Conservation (phyloP, 108 stramenopile species). For the Nitzschia sp. region DNA sequence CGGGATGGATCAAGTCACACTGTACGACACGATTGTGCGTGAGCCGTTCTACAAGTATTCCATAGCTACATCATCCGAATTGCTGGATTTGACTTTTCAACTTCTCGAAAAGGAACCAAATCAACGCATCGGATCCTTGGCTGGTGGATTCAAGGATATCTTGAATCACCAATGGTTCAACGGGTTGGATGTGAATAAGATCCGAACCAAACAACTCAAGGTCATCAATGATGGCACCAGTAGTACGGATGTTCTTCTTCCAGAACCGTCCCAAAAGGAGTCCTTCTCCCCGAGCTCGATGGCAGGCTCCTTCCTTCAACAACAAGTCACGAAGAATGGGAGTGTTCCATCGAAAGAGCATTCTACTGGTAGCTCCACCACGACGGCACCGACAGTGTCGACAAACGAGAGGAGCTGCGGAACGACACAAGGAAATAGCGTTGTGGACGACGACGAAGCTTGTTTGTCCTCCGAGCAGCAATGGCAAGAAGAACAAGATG, state of each 20-base stretch:
- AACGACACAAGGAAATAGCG: too few relatives aligned
- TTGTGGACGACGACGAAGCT: too few relatives aligned
- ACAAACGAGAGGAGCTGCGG: too few relatives aligned
- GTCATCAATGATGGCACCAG: constrained; percentile 85
- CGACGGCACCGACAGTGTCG: too few relatives aligned
- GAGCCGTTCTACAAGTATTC: constrained; percentile 57
- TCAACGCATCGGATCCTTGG: constrained; percentile 57
- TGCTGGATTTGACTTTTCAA: constrained; percentile 43
- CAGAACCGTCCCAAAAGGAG: too few relatives aligned
- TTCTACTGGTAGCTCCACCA: too few relatives aligned
- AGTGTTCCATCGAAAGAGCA: too few relatives aligned
- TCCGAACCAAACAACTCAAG: constrained; percentile 44
- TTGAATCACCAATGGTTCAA: constrained; percentile 64
- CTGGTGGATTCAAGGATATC: constrained; percentile 55
- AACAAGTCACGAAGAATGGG: too few relatives aligned
- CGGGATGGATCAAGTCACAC: constrained; percentile 74
- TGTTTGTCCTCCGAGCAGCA: too few relatives aligned
- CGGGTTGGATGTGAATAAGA: constrained; percentile 55
- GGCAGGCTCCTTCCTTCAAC: too few relatives aligned
- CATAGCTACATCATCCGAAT: constrained; percentile 32
- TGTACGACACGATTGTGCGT: constrained; percentile 79
- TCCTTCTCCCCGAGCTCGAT: too few relatives aligned
- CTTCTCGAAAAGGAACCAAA: constrained; percentile 54
- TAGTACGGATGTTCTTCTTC: neutral
- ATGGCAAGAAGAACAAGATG: too few relatives aligned